Conservation (phyloP, 2,329 filamentous ascomycete species). For the Apiospora arundinis region DNA sequence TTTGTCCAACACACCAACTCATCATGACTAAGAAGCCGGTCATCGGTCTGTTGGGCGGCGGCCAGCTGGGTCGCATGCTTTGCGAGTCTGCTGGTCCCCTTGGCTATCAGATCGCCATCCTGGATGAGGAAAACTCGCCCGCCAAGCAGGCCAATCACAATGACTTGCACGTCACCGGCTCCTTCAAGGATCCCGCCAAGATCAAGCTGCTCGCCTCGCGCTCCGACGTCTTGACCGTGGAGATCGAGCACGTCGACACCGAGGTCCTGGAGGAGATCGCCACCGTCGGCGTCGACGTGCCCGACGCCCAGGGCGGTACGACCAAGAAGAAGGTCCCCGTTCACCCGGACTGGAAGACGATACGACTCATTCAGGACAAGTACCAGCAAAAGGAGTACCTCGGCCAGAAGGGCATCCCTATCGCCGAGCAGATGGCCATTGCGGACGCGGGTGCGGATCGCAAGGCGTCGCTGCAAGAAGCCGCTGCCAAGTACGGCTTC, state of each 20-base stretch:
- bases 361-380: slow-evolving; percentile 93
- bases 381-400: slow-evolving; percentile 88
- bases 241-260: slow-evolving; percentile 97
- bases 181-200: slow-evolving; percentile 82
- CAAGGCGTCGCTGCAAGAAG: slow-evolving; percentile 65
- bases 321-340: slow-evolving; percentile 61
- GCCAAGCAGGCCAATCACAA: slow-evolving; percentile 87
- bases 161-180: slow-evolving; percentile 77
- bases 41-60: slow-evolving; percentile 38
- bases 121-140: slow-evolving; percentile 78
- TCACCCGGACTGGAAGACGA: slow-evolving; percentile 84
- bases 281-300: slow-evolving; percentile 64
- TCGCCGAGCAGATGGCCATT: slow-evolving; percentile 73
- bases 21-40: slow-evolving; percentile 10
- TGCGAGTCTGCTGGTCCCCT: slow-evolving; percentile 80
- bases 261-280: slow-evolving; percentile 84
- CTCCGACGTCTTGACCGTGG: slow-evolving; percentile 86
- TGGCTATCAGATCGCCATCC: slow-evolving; percentile 78
- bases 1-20: background rate
- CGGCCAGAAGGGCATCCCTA: slow-evolving; percentile 68
- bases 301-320: slow-evolving; percentile 44
- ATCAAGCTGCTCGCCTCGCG: slow-evolving; percentile 79
- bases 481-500: slow-evolving; percentile 72
- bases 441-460: slow-evolving; percentile 57
- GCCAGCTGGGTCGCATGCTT: slow-evolving; percentile 92